phyloP scores from a whole-genome alignment of 257 asterid genomes.

The Sherardia arvensis region DNA sequence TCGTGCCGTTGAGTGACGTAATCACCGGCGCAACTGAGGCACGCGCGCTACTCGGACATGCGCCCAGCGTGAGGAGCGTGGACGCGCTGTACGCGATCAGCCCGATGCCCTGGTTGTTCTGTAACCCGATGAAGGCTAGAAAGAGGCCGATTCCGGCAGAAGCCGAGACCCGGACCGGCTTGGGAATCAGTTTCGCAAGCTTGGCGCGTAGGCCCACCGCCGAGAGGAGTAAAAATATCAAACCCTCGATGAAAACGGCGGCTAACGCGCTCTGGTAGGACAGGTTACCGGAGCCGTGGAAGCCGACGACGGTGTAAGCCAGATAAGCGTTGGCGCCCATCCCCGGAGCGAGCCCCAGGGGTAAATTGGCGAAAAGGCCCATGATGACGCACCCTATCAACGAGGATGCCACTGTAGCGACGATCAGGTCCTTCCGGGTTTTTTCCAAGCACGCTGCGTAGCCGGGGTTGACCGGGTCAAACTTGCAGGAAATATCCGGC shows the following conservation, averaged over 20 bases:
- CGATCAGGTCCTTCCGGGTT: constrained; percentile 61
- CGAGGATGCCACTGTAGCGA: constrained; percentile 80
- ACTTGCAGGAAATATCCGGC: constrained; percentile 68
- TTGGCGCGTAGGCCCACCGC: constrained; percentile 66
- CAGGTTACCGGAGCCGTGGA: constrained; percentile 81
- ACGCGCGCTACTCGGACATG: constrained; percentile 55
- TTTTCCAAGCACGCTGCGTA: constrained; percentile 66
- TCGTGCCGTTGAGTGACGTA: constrained; percentile 44
- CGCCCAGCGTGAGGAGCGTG: constrained; percentile 74
- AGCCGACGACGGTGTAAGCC: constrained; percentile 89
- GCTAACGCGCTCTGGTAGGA: constrained; percentile 73
- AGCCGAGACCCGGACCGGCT: constrained; percentile 75
- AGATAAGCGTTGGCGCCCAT: constrained; percentile 93
- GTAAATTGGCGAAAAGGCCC: constrained; percentile 76
- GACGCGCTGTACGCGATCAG: constrained; percentile 70
- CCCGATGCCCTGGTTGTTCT: constrained; percentile 74
- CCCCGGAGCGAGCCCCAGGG: constrained; percentile 80
- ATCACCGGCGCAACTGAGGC: constrained; percentile 59
- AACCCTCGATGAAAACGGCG: constrained; percentile 78
- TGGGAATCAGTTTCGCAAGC: constrained; percentile 74
- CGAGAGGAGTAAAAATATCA: constrained; percentile 55
- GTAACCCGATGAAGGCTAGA: constrained; percentile 78
- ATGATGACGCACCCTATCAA: constrained; percentile 71
- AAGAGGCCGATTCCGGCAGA: constrained; percentile 92
- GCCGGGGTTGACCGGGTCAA: constrained; percentile 83